Base-by-base conservation (phyloP, 2,329 filamentous ascomycete species). In the Colletotrichum viniferum region DNA sequence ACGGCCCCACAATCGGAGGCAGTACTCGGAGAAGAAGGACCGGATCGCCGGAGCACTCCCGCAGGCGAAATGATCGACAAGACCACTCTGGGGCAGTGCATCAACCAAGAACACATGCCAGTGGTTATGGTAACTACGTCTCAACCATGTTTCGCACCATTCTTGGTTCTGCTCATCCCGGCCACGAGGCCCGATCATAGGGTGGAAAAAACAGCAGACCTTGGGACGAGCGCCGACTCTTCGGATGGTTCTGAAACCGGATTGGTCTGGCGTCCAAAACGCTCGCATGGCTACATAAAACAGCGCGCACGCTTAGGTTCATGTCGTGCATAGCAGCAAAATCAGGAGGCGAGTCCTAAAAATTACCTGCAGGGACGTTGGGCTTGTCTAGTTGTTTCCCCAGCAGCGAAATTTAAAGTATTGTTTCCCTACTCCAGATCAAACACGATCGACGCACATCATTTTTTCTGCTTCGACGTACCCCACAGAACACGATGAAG, bases 171-270 rank as follows among this genome's bases (percentile, higher is more conserved):
- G 48, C 18, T n/a, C 16, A 60, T n/a, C 30, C 52, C 32, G 21
- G 28, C 28, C 30, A 38, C 24, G 32, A 58, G 30, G 26, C 28
- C 6, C 67, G 67, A 69, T 69, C 56, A 69, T 69, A 34, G 24
- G 67, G 34, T 52, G 13, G 16, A 18, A 30, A 34, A 10, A 52
- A 21, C 21, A 52, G 38, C 14, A 30, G 56, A 32, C 48, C n/a
- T 34, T 52, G 36, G 64, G 55, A 69, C 56, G 36, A 69, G 67
- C 56, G 26, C 26, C 26, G 56, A 13, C 9, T 26, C n/a, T 62
- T 61, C 67, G 34, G 56, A 69, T 69, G 67, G n/a, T 69, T 62
- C 58, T 69, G 67, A 69, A 69, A 69, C 67, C 67, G 67, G 13
- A 4, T 62, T 69, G 28, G 56, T 38, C 26, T 36, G 18, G 28